phyloP scores from a whole-genome alignment of 495 filamentous ascomycete species.

The Chaetomium cochliodes region DNA sequence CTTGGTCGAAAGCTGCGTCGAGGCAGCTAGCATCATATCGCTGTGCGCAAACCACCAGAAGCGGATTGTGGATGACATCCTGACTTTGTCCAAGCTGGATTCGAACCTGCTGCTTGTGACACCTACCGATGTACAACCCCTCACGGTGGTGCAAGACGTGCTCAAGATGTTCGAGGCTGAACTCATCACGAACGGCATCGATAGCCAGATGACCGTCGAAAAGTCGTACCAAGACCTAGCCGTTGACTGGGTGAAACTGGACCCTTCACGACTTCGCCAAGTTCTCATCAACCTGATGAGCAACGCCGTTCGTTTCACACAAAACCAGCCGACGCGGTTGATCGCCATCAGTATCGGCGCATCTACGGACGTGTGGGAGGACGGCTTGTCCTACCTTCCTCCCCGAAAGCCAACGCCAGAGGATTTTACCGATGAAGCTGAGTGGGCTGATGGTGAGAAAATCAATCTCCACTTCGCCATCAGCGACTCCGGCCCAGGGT shows the following conservation, averaged over 20 bases:
- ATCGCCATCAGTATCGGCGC: constrained; percentile 73
- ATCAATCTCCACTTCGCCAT: constrained; percentile 74
- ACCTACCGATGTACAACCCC: constrained; percentile 69
- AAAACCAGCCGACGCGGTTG: constrained; percentile 52
- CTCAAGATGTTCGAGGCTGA: constrained; percentile 85
- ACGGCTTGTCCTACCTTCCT: constrained; percentile 54
- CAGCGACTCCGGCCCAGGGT: constrained; percentile 73
- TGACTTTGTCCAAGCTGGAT: constrained; percentile 84
- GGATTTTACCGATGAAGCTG: constrained; percentile 53
- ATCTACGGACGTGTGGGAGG: constrained; percentile 52
- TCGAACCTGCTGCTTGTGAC: constrained; percentile 73
- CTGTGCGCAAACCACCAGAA: constrained; percentile 82
- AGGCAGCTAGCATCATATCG: constrained; percentile 79
- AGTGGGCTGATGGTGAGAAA: constrained; percentile 69
- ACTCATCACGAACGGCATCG: constrained; percentile 66
- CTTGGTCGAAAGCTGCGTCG: constrained; percentile 57
- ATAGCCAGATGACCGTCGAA: constrained; percentile 65
- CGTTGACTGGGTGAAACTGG: constrained; percentile 74
- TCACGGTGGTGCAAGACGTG: constrained; percentile 62
- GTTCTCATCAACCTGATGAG: constrained; percentile 76
- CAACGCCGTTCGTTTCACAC: constrained; percentile 82
- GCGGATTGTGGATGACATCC: constrained; percentile 73
- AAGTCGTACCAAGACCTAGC: constrained; percentile 59
- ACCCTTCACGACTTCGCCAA: constrained; percentile 74
- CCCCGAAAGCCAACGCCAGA: constrained; percentile 49